phyloP scores from a whole-genome alignment of 495 filamentous ascomycete species.

The Neurospora tetraspora region DNA sequence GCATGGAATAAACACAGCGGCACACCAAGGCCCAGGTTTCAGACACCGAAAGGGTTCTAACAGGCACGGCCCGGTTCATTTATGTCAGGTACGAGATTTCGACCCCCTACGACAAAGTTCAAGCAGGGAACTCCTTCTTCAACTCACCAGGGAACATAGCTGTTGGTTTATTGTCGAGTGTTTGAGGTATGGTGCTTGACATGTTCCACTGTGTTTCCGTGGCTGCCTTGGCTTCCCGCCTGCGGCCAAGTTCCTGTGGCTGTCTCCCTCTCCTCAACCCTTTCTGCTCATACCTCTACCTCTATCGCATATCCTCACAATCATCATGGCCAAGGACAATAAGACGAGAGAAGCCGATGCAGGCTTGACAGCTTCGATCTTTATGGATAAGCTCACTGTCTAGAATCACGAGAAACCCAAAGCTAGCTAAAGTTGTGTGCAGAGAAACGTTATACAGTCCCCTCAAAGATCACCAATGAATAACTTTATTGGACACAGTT shows the following conservation, averaged over 20 bases:
- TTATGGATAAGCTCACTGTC: background rate
- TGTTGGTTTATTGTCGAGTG: background rate
- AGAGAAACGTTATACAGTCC: background rate
- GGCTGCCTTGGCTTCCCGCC: background rate
- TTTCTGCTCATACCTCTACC: background rate
- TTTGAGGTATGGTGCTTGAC: slow-evolving; percentile 6
- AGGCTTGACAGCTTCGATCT: background rate
- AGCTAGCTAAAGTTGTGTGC: background rate
- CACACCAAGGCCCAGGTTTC: background rate
- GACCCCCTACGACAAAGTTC: background rate
- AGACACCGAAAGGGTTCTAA: background rate
- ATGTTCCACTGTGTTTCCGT: slow-evolving; percentile 13
- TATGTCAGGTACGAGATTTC: background rate
- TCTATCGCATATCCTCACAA: background rate
- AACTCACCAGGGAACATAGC: background rate
- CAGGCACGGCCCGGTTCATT: background rate
- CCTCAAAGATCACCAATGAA: background rate
- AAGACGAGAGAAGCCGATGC: background rate
- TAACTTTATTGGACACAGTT: background rate
- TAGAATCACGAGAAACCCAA: background rate
- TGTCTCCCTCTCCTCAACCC: background rate
- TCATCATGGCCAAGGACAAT: background rate
- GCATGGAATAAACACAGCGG: background rate
- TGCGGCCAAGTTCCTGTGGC: background rate
- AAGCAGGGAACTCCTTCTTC: background rate